Evolutionary conservation across 371 early-diverging fungal genomes (phyloP), one percentile per base, ranked within the genome.

Genomic region (Nematocida major): DNA sequence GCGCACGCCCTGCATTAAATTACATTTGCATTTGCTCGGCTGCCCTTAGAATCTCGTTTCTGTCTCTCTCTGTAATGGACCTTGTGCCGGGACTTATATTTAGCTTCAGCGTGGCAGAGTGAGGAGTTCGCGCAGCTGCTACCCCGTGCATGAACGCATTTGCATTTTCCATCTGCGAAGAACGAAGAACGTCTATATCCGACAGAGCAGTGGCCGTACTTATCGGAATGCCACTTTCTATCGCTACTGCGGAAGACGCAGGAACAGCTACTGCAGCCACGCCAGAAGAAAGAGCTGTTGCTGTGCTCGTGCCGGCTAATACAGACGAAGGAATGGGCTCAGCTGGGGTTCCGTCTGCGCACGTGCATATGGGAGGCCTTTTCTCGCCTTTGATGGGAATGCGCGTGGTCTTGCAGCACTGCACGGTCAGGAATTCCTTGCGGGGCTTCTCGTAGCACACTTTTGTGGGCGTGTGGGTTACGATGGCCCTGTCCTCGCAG

Each of bases 301-400:
- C n/a, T n/a, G n/a, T n/a, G n/a, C n/a, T n/a, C n/a, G n/a, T n/a
- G n/a, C n/a, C n/a, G n/a, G n/a, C n/a, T n/a, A n/a, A n/a, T n/a
- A n/a, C 11, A n/a, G 9, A 43, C 43, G 51, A 20, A 7, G 26
- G 15, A 7, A 50, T 20, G 5, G 34, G 57, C 57, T 26, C 57
- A 20, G 57, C 57, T 28, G 57, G 57, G 7, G 57, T 34, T 7
- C 57, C 57, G 38, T 57, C 57, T 15, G 57, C 57, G 26, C 57
- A 57, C 5, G 38, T 26, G 22, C 57, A 57, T 11, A 36, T 28
- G 15, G 30, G 30, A n/a, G 11, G 43, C 22, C 18, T 36, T 1
- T 36, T 36, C 36, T 36, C 26, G 4, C 11, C 1, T 26, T 36
- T 57, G 34, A 57, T 22, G 28, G 57, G 57, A 28, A 57, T 57